Conservation (phyloP, 192 early-diverging fungal species). For the Allomyces javanicus region DNA sequence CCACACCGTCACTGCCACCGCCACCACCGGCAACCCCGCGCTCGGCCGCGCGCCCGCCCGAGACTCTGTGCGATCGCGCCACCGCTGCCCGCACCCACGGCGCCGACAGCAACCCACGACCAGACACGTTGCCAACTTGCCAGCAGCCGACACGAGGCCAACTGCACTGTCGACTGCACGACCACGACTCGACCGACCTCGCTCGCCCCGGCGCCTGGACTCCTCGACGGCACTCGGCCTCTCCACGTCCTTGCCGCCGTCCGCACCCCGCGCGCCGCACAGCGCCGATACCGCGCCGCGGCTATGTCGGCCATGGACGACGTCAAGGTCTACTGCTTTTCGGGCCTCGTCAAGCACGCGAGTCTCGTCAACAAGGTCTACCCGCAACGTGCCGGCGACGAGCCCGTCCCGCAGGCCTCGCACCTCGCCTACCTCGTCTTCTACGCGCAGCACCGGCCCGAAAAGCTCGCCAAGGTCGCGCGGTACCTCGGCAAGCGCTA, state of each 20-base stretch:
- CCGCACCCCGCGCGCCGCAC: neutral
- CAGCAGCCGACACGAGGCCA: no score
- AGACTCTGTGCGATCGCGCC: no score
- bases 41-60: no score
- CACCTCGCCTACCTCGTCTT: neutral
- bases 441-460: neutral
- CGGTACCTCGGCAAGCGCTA: neutral
- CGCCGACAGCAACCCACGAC: no score
- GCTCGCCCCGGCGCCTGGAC: no score
- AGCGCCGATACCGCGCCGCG: neutral
- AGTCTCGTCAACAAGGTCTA: neutral
- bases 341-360: neutral
- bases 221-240: no score
- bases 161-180: no score
- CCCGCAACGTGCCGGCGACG: neutral
- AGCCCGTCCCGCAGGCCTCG: neutral
- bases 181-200: no score
- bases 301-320: neutral
- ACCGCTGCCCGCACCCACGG: no score
- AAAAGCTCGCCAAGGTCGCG: neutral
- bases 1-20: no score
- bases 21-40: no score
- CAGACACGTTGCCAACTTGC: no score
- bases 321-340: conserved; percentile 1
- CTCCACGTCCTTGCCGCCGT: neutral